A percentile compares a stretch with the other conserved stretches of the same genome.
These are phyloP conservation scores for Fusarium heterosporum DNA, from an alignment of 2,329 filamentous ascomycete species.

Conservation along the genomic window DNA sequence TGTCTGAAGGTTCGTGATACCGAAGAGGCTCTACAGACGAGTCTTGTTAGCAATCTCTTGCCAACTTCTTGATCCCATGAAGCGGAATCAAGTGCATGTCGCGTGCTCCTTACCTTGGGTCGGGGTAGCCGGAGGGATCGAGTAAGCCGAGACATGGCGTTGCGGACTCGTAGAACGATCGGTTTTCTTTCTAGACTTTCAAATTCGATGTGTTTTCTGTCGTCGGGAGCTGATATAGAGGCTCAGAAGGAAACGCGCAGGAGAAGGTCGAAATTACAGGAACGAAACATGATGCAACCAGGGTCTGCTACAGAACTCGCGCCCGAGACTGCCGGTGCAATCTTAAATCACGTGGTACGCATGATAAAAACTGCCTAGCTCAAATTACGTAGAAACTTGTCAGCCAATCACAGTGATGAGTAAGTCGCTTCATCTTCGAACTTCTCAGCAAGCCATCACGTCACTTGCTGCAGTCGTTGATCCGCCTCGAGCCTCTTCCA, in stretches of 20 bases:
- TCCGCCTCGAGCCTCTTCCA: neutral
- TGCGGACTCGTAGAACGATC: slow-evolving; percentile 14
- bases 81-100: slow-evolving; percentile 9
- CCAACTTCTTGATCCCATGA: slow-evolving; percentile 1
- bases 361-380: neutral
- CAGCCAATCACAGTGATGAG: no score
- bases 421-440: neutral
- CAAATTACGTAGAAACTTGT: neutral
- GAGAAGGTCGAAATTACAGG: slow-evolving; percentile 25
- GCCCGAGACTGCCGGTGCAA: slow-evolving; percentile 36
- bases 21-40: slow-evolving; percentile 78
- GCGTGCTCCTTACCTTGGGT: slow-evolving; percentile 53
- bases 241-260: slow-evolving; percentile 20
- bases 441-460: slow-evolving; percentile 25
- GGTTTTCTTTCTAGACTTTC: slow-evolving; percentile 9
- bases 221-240: slow-evolving; percentile 13
- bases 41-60: slow-evolving; percentile 30
- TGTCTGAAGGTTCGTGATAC: slow-evolving; percentile 85
- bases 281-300: slow-evolving; percentile 45
- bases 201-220: neutral
- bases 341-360: slow-evolving; percentile 32
- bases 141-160: slow-evolving; percentile 53
- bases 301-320: slow-evolving; percentile 38
- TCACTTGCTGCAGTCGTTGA: slow-evolving; percentile 31
- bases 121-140: slow-evolving; percentile 56